phyloP scores from a whole-genome alignment of 2,329 filamentous ascomycete species.

The Cordyceps farinosa region DNA sequence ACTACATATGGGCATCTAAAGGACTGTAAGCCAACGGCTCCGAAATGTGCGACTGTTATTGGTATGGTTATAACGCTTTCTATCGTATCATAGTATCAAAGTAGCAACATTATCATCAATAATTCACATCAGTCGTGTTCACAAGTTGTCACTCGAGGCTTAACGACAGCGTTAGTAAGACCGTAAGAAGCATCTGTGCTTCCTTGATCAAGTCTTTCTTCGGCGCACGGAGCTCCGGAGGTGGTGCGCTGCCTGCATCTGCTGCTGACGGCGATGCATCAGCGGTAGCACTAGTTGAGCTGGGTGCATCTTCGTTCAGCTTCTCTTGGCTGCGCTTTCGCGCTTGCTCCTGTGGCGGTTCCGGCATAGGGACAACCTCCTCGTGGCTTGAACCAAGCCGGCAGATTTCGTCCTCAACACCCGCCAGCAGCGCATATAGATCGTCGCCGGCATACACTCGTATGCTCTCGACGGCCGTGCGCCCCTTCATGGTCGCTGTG shows the following conservation, averaged over 20 bases:
- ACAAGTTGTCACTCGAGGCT: slow-evolving; percentile 30
- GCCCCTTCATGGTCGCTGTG: slow-evolving; percentile 27
- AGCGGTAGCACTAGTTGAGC: slow-evolving; percentile 4
- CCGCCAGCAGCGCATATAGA: slow-evolving; percentile 62
- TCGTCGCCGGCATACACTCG: slow-evolving; percentile 65
- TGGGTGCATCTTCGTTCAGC: slow-evolving; percentile 36
- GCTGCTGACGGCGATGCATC: neutral
- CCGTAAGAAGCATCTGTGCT: slow-evolving; percentile 31
- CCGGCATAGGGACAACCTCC: slow-evolving; percentile 12
- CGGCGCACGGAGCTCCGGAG: slow-evolving; percentile 1
- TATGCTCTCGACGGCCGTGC: slow-evolving; percentile 58
- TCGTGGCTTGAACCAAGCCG: slow-evolving; percentile 31
- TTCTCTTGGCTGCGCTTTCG: slow-evolving; percentile 51
- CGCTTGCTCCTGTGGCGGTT: slow-evolving; percentile 38
- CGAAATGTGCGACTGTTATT: neutral
- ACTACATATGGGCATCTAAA: slow-evolving; percentile 7
- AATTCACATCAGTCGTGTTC: neutral
- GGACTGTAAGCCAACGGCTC: slow-evolving; percentile 8
- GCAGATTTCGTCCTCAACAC: slow-evolving; percentile 53
- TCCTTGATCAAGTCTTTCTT: slow-evolving; percentile 6
- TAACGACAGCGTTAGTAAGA: slow-evolving; percentile 47
- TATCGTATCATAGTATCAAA: slow-evolving; percentile 16
- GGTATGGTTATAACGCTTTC: neutral
- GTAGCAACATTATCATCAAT: slow-evolving; percentile 7
- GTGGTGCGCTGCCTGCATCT: neutral